Evolutionary conservation across 176 grass and related monocot genomes (phyloP).

Genomic region (Pharus latifolius): DNA sequence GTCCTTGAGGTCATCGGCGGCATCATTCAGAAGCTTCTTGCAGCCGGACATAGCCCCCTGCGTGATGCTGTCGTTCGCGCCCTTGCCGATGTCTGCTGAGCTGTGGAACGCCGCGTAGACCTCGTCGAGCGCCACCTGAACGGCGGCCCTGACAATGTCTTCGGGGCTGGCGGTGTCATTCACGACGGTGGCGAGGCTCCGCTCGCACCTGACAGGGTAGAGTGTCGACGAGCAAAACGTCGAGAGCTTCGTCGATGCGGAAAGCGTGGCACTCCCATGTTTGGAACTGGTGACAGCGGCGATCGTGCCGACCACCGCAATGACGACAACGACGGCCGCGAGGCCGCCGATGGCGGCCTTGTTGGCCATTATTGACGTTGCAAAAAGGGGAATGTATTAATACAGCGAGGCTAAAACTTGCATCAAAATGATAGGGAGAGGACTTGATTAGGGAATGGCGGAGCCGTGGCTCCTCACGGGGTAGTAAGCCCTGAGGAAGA

Average conservation of each 20-base stretch:
- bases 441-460: background rate
- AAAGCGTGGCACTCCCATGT: background rate
- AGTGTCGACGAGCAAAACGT: slow-evolving; percentile 55
- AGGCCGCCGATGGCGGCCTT: slow-evolving; percentile 39
- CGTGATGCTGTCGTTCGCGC: slow-evolving; percentile 17
- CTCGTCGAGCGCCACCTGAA: slow-evolving; percentile 42
- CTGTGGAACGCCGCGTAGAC: slow-evolving; percentile 15
- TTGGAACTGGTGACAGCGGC: slow-evolving; percentile 32
- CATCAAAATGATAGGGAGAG: background rate
- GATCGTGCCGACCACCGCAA: slow-evolving; percentile 58
- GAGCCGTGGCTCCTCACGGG: slow-evolving; percentile 6
- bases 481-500: background rate
- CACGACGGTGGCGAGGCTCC: slow-evolving; percentile 29
- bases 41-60: slow-evolving; percentile 42
- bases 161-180: slow-evolving; percentile 31
- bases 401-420: background rate
- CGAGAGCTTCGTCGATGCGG: slow-evolving; percentile 24
- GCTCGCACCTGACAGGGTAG: slow-evolving; percentile 62
- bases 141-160: slow-evolving; percentile 33
- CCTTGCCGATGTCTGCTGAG: slow-evolving; percentile 33
- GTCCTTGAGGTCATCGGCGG: slow-evolving; percentile 33
- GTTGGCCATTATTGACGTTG: slow-evolving; percentile 39
- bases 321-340: slow-evolving; percentile 43
- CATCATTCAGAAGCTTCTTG: slow-evolving; percentile 62
- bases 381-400: slow-evolving; percentile 7